Percentiles rank a stretch among this genome's conserved stretches.
Conservation (phyloP, 1,139 yeast genomes). For the Suhomyces chickasaworum region DNA sequence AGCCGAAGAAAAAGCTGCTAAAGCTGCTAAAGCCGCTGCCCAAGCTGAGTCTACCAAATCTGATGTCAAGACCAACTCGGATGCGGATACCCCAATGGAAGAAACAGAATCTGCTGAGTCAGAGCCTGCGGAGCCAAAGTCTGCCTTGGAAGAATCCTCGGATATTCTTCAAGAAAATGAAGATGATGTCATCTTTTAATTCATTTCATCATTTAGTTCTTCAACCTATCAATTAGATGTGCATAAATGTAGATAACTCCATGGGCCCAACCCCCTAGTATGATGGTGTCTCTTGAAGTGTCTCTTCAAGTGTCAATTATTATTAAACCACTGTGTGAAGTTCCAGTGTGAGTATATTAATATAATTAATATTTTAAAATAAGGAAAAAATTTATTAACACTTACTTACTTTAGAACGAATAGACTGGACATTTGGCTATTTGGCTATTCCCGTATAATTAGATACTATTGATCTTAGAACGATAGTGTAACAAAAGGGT, state of each 20-base stretch:
- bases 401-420: too few species aligned
- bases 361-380: too few species aligned
- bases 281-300: neutral
- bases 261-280: too few species aligned
- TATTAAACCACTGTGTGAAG: too few species aligned
- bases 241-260: too few species aligned
- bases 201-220: constrained; percentile 6
- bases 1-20: constrained; percentile 40
- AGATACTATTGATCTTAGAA: too few species aligned
- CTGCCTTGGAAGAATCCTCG: constrained; percentile 23
- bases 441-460: too few species aligned
- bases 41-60: constrained; percentile 49
- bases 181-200: constrained; percentile 46
- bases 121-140: constrained; percentile 8
- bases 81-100: neutral
- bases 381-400: too few species aligned
- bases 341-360: too few species aligned
- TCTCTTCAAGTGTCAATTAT: too few species aligned
- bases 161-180: constrained; percentile 42
- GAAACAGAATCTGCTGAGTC: neutral
- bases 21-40: constrained; percentile 26
- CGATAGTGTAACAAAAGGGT: too few species aligned
- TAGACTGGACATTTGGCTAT: too few species aligned
- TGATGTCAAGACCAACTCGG: constrained; percentile 50
- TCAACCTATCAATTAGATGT: constrained; percentile 2